phyloP scores from a whole-genome alignment of 106 monocot genomes.

The Dioscorea dumetorum region DNA sequence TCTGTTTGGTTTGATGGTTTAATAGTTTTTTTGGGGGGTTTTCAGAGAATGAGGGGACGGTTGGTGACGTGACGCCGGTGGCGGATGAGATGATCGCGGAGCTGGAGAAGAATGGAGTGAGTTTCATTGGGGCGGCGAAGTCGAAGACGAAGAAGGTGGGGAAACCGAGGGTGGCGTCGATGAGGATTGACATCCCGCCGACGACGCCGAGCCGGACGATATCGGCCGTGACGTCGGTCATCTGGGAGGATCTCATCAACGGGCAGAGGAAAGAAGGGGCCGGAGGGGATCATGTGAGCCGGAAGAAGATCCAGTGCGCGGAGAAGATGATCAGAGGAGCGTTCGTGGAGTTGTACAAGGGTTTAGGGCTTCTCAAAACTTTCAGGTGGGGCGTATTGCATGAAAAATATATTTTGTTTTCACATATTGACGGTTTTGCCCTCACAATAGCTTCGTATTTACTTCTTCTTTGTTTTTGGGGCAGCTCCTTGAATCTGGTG shows the following conservation, averaged over 20 bases:
- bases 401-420: too few species aligned
- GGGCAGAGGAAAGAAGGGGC: slow-evolving; percentile 48
- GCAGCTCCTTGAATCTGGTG: slow-evolving; percentile 83
- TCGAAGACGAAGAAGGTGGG: slow-evolving; percentile 67
- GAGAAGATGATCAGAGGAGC: slow-evolving; percentile 91
- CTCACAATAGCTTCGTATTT: too few species aligned
- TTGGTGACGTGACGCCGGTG: slow-evolving; percentile 7
- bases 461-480: neutral
- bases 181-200: slow-evolving; percentile 89
- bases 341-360: slow-evolving; percentile 80
- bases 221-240: slow-evolving; percentile 46
- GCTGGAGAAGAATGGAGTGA: slow-evolving; percentile 83
- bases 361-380: slow-evolving; percentile 76
- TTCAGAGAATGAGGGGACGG: slow-evolving; percentile 24
- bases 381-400: slow-evolving; percentile 39
- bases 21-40: neutral
- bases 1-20: neutral
- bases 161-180: slow-evolving; percentile 51
- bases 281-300: slow-evolving; percentile 49
- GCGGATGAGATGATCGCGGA: slow-evolving; percentile 77
- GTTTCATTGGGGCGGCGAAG: slow-evolving; percentile 43
- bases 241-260: slow-evolving; percentile 91
- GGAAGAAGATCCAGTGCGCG: slow-evolving; percentile 87
- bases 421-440: too few species aligned
- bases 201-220: slow-evolving; percentile 64